phyloP scores from a whole-genome alignment of 306 rosid species.

The Dalbergia cochinchinensis region DNA sequence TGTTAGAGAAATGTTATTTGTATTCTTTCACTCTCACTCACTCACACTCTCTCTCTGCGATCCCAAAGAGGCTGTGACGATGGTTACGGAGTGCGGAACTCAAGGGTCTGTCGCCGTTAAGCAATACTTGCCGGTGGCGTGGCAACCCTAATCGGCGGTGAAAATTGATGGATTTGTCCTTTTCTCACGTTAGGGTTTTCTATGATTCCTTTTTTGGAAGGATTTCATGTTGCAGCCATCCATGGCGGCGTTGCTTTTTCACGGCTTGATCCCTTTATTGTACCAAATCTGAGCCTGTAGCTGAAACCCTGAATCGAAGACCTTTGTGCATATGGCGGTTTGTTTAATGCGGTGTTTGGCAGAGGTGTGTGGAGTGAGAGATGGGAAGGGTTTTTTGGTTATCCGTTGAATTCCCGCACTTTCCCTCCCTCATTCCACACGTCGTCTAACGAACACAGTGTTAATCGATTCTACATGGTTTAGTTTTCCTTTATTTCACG shows the following conservation, averaged over 20 bases:
- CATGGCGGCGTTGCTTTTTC: constrained; percentile 27
- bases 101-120: not conserved
- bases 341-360: not conserved
- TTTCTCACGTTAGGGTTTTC: too few species aligned
- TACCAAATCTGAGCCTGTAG: constrained; percentile 43
- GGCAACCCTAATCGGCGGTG: constrained; percentile 32
- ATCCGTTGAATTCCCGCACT: not conserved
- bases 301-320: not conserved
- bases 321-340: not conserved
- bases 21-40: not conserved
- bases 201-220: too few species aligned
- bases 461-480: not conserved
- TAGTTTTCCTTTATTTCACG: not conserved
- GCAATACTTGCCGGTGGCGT: constrained; percentile 34
- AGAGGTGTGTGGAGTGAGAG: constrained; percentile 31
- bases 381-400: not conserved
- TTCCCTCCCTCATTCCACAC: constrained; percentile 43
- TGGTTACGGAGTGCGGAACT: constrained; percentile 46
- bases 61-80: constrained; percentile 46
- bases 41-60: constrained; percentile 17
- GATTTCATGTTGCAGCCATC: constrained; percentile 39
- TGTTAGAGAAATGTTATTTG: too few species aligned
- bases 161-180: too few species aligned
- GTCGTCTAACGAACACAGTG: constrained; percentile 41
- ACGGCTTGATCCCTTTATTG: not conserved